These are phyloP conservation scores for Geranomyces variabilis DNA, from an alignment of 192 early-diverging fungal genomes.

Conservation along the genomic window DNA sequence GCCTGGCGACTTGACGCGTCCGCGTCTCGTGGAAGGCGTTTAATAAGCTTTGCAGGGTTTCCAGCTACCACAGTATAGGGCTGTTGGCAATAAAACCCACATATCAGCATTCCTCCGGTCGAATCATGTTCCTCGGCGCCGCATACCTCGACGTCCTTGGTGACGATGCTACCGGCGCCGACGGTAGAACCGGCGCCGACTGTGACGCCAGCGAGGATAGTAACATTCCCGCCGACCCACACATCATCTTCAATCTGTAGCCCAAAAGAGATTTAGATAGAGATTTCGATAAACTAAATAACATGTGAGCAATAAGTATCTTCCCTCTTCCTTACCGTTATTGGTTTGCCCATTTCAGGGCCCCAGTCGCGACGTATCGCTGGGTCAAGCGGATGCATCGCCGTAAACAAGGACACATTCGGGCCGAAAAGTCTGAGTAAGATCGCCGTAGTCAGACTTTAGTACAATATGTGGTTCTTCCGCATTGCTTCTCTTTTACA, in stretches of 20 bases:
- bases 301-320: background rate
- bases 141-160: conserved; percentile 87
- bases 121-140: too few species aligned
- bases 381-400: conserved; percentile 67
- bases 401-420: conserved; percentile 73
- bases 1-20: background rate
- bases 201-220: conserved; percentile 84
- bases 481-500: conserved; percentile 51
- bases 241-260: conserved; percentile 78
- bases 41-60: conserved; percentile 82
- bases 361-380: conserved; percentile 24
- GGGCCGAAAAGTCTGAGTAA: conserved; percentile 66
- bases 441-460: too few species aligned
- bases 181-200: conserved; percentile 75
- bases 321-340: conserved; percentile 19
- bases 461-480: conserved; percentile 49
- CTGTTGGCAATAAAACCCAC: too few species aligned
- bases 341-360: conserved; percentile 41
- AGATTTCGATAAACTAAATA: background rate
- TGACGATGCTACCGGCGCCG: conserved; percentile 85
- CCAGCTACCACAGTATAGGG: conserved; percentile 78
- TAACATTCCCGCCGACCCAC: conserved; percentile 84
- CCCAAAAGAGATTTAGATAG: background rate
- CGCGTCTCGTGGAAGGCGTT: conserved; percentile 51
- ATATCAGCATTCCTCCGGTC: too few species aligned